Evolutionary conservation across 2,329 filamentous ascomycete genomes (phyloP).

Genomic region (Pseudocercospora vitis): DNA sequence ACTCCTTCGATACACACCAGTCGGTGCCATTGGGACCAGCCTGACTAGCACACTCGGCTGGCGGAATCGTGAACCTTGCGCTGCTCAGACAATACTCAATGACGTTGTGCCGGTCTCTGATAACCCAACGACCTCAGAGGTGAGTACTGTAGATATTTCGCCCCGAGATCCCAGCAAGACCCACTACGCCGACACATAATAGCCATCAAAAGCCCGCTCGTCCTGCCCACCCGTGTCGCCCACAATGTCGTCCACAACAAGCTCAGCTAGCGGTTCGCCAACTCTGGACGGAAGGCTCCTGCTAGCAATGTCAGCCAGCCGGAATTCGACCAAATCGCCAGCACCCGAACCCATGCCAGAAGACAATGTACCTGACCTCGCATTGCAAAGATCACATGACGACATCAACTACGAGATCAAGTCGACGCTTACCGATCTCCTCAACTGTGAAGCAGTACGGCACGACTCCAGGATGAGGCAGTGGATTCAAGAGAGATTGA

Average conservation of each 20-base stretch:
- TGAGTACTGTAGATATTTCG: slow-evolving; percentile 34
- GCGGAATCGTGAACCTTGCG: background rate
- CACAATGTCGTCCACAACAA: slow-evolving; percentile 28
- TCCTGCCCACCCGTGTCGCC: slow-evolving; percentile 26
- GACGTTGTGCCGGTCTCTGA: background rate
- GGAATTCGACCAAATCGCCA: slow-evolving; percentile 19
- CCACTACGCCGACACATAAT: background rate
- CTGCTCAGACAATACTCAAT: slow-evolving; percentile 2
- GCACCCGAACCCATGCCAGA: slow-evolving; percentile 30
- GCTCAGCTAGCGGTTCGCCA: slow-evolving; percentile 28
- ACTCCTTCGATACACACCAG: background rate
- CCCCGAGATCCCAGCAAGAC: slow-evolving; percentile 27
- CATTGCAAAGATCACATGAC: slow-evolving; percentile 27
- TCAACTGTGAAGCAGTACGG: slow-evolving; percentile 54
- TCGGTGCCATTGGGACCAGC: background rate
- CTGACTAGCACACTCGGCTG: slow-evolving; percentile 1
- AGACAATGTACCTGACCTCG: slow-evolving; percentile 18
- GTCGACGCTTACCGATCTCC: slow-evolving; percentile 53
- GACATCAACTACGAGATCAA: slow-evolving; percentile 56
- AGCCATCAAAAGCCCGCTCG: slow-evolving; percentile 21
- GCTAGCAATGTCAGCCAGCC: slow-evolving; percentile 32
- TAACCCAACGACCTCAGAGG: background rate
- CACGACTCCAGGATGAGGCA: slow-evolving; percentile 48
- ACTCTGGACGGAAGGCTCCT: slow-evolving; percentile 18
- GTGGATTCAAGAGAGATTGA: slow-evolving; percentile 55